phyloP scores from a whole-genome alignment of 2,329 filamentous ascomycete genomes.

The Claviceps pazoutovae region DNA sequence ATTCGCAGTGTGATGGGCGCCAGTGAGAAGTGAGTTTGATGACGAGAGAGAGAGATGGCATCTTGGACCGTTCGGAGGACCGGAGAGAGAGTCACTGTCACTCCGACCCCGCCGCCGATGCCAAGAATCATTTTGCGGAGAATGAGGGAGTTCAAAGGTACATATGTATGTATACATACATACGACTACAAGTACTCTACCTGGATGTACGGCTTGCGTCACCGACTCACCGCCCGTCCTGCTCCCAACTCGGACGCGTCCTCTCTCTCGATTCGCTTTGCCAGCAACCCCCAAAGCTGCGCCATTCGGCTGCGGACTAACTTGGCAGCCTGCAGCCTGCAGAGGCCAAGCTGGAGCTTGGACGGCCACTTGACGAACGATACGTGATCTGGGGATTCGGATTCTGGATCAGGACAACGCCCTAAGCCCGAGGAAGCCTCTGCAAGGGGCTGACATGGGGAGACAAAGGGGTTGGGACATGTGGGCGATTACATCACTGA shows the following conservation, averaged over 20 bases:
- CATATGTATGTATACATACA: too few species aligned
- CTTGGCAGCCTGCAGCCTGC: too few species aligned
- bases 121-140: too few species aligned
- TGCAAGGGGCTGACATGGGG: background rate
- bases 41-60: conserved; percentile 1
- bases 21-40: background rate
- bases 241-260: too few species aligned
- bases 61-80: background rate
- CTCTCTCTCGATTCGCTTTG: background rate
- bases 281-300: background rate
- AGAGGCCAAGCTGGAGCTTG: too few species aligned
- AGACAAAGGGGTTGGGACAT: too few species aligned
- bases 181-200: too few species aligned
- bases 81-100: conserved; percentile 3
- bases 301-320: background rate
- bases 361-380: background rate
- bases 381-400: background rate
- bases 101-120: background rate
- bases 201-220: too few species aligned
- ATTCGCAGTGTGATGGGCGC: background rate
- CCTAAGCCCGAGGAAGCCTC: background rate
- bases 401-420: background rate
- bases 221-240: too few species aligned
- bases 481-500: too few species aligned
- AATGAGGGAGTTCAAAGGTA: too few species aligned